Evolutionary conservation across 805 yeast species (phyloP).

Genomic region (Saccharomyces eubayanus): DNA sequence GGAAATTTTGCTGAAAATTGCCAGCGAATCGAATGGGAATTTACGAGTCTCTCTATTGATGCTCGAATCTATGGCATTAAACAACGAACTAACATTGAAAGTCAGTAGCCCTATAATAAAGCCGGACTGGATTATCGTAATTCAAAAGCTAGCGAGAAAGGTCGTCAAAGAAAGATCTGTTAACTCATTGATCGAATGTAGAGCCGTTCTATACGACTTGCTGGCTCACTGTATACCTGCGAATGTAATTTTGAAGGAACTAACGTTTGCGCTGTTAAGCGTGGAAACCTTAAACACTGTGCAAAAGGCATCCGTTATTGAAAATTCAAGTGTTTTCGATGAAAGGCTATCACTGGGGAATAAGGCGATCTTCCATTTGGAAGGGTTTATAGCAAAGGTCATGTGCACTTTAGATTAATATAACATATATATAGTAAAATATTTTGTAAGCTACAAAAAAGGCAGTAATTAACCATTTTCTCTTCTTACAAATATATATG

Average conservation of each 20-base stretch:
- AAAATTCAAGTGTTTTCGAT: slow-evolving; percentile 61
- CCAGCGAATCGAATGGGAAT: slow-evolving; percentile 54
- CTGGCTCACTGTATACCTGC: slow-evolving; percentile 93
- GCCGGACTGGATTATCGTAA: slow-evolving; percentile 88
- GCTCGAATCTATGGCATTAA: slow-evolving; percentile 75
- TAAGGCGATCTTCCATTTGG: slow-evolving; percentile 88
- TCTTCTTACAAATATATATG: neutral
- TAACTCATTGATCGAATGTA: slow-evolving; percentile 42
- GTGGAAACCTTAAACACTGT: slow-evolving; percentile 15
- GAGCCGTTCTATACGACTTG: slow-evolving; percentile 71
- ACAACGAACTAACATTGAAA: slow-evolving; percentile 44
- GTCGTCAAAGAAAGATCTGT: slow-evolving; percentile 60
- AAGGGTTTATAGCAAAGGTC: slow-evolving; percentile 82
- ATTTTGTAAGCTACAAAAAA: neutral
- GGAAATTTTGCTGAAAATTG: slow-evolving; percentile 43
- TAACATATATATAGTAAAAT: neutral
- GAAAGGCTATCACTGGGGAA: slow-evolving; percentile 80
- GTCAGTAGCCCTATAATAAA: slow-evolving; percentile 45
- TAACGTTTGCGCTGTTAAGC: slow-evolving; percentile 41
- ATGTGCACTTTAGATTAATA: slow-evolving; percentile 62
- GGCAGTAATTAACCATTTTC: neutral
- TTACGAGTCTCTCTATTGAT: slow-evolving; percentile 69
- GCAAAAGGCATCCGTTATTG: slow-evolving; percentile 41
- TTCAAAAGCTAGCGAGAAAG: slow-evolving; percentile 52
- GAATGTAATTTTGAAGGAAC: slow-evolving; percentile 59